Evolutionary conservation across 192 early-diverging fungal species (phyloP).

Genomic region (Coemansia sp.): DNA sequence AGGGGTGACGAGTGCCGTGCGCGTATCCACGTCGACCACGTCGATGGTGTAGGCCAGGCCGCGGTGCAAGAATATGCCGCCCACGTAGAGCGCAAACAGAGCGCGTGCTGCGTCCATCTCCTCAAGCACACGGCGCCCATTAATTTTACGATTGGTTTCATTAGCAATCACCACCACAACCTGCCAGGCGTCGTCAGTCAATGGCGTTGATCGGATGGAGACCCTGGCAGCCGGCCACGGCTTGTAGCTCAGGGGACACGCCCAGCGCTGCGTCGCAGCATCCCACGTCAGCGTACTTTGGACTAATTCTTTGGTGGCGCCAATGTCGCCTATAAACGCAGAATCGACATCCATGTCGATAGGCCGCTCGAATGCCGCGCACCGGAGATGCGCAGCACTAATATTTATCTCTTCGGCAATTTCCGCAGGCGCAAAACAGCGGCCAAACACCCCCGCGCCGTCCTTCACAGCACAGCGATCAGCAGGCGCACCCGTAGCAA

Average conservation of each 20-base stretch:
- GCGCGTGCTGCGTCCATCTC: slow-evolving; percentile 38
- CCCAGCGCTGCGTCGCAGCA: slow-evolving; percentile 2
- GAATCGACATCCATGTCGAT: background rate
- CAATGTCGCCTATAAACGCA: background rate
- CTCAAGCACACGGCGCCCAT: slow-evolving; percentile 24
- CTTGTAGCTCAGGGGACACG: slow-evolving; percentile 18
- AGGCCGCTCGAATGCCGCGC: slow-evolving; percentile 67
- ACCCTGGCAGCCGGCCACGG: slow-evolving; percentile 42
- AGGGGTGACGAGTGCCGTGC: slow-evolving; percentile 19
- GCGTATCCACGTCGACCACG: slow-evolving; percentile 10
- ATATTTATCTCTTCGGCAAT: slow-evolving; percentile 46
- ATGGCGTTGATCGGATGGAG: slow-evolving; percentile 19
- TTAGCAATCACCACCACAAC: slow-evolving; percentile 10
- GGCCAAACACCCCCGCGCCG: slow-evolving; percentile 49
- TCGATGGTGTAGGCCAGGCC: slow-evolving; percentile 32
- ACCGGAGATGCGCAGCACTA: slow-evolving; percentile 63
- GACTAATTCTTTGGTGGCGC: background rate
- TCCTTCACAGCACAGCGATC: slow-evolving; percentile 59
- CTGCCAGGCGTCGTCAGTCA: slow-evolving; percentile 10
- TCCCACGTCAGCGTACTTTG: slow-evolving; percentile 16
- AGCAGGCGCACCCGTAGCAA: slow-evolving; percentile 54
- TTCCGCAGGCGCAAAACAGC: slow-evolving; percentile 20
- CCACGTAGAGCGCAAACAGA: slow-evolving; percentile 36
- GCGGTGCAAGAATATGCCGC: slow-evolving; percentile 42
- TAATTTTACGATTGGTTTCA: background rate